These are phyloP conservation scores for Flaveria trinervia DNA, from an alignment of 129 eudicot genomes.

Conservation along the genomic window DNA sequence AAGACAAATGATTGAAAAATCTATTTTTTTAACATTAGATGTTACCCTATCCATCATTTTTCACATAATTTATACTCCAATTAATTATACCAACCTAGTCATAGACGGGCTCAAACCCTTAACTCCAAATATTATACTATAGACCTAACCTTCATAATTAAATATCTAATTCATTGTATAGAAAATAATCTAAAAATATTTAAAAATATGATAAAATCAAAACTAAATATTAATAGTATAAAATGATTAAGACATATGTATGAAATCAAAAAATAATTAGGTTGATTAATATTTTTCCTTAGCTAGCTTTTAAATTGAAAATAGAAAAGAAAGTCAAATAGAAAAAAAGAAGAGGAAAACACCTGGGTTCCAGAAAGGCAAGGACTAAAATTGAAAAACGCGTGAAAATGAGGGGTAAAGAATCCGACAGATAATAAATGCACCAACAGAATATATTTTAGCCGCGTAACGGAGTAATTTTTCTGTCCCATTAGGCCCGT, in stretches of 20 bases:
- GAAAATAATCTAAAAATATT: background rate
- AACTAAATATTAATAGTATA: background rate
- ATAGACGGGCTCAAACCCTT: too few species aligned
- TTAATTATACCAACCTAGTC: too few species aligned
- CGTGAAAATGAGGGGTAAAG: slow-evolving; percentile 34
- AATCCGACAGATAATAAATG: slow-evolving; percentile 29
- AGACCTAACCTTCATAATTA: too few species aligned
- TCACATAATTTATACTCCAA: too few species aligned
- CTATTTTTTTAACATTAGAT: too few species aligned
- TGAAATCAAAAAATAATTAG: background rate
- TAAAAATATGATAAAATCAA: background rate
- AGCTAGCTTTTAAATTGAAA: background rate
- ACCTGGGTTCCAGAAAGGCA: slow-evolving; percentile 21
- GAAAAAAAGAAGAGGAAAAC: slow-evolving; percentile 16
- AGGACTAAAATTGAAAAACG: slow-evolving; percentile 25
- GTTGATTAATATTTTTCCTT: background rate
- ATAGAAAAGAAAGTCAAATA: background rate
- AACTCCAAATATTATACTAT: too few species aligned
- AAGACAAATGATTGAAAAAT: too few species aligned
- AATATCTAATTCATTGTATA: background rate
- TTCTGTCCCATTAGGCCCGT: background rate
- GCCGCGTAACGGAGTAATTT: slow-evolving; percentile 22
- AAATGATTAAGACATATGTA: background rate
- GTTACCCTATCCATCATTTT: too few species aligned
- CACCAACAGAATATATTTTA: background rate